Percentiles rank a stretch among this genome's conserved stretches.
Conservation (phyloP, 192 early-diverging fungal genomes). For the Physocladia obscura region DNA sequence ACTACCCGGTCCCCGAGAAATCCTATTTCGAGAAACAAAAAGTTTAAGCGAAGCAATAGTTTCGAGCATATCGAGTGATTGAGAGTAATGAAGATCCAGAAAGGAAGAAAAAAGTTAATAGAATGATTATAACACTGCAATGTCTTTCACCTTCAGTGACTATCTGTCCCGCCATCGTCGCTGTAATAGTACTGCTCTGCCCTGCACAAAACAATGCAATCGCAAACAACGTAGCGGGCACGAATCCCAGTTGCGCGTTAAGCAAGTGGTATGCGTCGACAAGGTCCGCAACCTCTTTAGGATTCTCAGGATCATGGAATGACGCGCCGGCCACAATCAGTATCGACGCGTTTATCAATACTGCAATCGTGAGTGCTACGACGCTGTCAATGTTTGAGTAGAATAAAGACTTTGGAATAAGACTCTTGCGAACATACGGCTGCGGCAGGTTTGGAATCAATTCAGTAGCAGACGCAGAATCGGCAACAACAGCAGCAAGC, state of each 20-base stretch:
- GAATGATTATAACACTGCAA: no score
- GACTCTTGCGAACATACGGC: slow-evolving; percentile 6
- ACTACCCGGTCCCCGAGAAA: slow-evolving; percentile 51
- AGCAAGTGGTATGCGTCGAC: slow-evolving; percentile 67
- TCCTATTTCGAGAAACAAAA: no score
- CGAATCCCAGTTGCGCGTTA: slow-evolving; percentile 54
- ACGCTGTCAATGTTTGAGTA: slow-evolving; percentile 67
- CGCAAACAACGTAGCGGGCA: slow-evolving; percentile 71
- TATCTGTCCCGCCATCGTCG: slow-evolving; percentile 83
- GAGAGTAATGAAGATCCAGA: no score
- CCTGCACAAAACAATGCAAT: slow-evolving; percentile 74
- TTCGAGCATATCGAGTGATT: no score
- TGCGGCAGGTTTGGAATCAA: not conserved
- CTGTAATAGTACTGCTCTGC: slow-evolving; percentile 76
- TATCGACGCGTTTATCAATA: slow-evolving; percentile 76
- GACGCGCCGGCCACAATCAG: slow-evolving; percentile 75
- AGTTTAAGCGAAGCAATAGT: no score
- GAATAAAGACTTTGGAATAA: slow-evolving; percentile 45
- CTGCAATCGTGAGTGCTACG: slow-evolving; percentile 67
- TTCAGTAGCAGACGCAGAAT: slow-evolving; percentile 10
- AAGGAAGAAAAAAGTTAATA: no score
- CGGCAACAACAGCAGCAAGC: not conserved
- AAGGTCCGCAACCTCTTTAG: slow-evolving; percentile 58
- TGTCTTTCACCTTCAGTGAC: no score
- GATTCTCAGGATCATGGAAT: slow-evolving; percentile 57